Evolutionary conservation across 768 basidiomycete species (phyloP).

Genomic region (Coprinellus micaceus): DNA sequence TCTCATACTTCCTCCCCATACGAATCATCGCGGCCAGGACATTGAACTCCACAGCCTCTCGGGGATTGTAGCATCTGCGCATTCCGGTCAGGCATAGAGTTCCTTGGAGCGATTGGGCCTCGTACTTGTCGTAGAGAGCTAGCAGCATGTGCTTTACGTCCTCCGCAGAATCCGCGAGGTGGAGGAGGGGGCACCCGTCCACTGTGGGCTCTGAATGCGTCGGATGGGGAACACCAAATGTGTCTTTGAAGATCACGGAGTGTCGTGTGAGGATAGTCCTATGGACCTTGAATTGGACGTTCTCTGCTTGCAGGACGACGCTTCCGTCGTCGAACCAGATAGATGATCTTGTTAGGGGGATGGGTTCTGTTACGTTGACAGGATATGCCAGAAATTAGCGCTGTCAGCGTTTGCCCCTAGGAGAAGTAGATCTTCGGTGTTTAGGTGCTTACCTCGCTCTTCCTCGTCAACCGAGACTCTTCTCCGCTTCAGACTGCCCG

Average conservation of each 20-base stretch:
- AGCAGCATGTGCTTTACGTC: background rate
- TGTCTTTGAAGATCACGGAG: constrained; percentile 9
- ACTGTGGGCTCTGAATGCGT: background rate
- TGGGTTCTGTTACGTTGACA: no score
- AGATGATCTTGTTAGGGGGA: no score
- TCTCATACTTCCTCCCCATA: constrained; percentile 17
- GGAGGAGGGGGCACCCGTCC: background rate
- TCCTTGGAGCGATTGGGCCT: background rate
- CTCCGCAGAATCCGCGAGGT: background rate
- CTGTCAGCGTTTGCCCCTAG: no score
- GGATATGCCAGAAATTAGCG: no score
- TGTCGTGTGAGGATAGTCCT: constrained; percentile 8
- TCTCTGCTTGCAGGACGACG: constrained; percentile 8
- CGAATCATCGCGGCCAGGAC: constrained; percentile 14
- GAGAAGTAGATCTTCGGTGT: no score
- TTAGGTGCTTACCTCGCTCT: no score
- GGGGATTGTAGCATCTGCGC: constrained; percentile 1
- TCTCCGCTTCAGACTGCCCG: no score
- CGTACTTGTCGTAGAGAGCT: background rate
- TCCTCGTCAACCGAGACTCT: no score
- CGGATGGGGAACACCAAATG: constrained; percentile 8
- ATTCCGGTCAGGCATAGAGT: background rate
- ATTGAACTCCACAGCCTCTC: constrained; percentile 1
- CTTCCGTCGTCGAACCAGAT: no score
- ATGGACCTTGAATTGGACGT: constrained; percentile 11